Evolutionary conservation across 192 early-diverging fungal species (phyloP), one percentile per base, ranked within the genome.

Genomic region (Funneliformis geosporum): DNA sequence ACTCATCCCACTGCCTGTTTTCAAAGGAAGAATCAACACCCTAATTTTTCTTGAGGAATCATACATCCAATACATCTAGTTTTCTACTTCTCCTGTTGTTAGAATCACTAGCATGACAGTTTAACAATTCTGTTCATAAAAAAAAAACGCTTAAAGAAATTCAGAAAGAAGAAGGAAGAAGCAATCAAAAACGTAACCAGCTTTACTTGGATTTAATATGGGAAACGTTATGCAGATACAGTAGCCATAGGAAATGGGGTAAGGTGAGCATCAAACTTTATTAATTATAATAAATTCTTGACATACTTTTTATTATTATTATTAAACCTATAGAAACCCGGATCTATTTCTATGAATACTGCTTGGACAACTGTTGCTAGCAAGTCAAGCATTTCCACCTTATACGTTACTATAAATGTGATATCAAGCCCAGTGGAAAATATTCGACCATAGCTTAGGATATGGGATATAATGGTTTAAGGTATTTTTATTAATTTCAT

Each of bases 101-200:
- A 59, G 66, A 8, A 46, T n/a, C 77, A 59, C 79, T 70, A 74
- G 82, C 83, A 8, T 87, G 78, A 82, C 82, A 44, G 27, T 79
- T 79, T 10, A 76, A 83, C 11, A 76, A 65, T 25, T 50, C 80
- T 59, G 80, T 84, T 39, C 86, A 87, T 2, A 91, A 89, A 78
- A n/a, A n/a, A n/a, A 87, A 88, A 80, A 90, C 88, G 2, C 73
- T 90, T 46, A 79, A 85, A 44, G 90, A 90, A 73, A 90, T 90
- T 75, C 86, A 88, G 60, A 79, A 86, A 60, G 88, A 90, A 60
- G 89, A 90, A n/a, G 39, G 88, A 88, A 65, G 86, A 84, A 11
- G 86, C 86, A 8, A 80, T 84, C 64, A 88, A 87, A 60, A 86
- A 80, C 76, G 79, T 38, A 83, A 80, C 25, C 55, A 61, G 83